Evolutionary conservation across 345 rosid species (phyloP), one percentile per base, ranked within the genome.

Genomic region (Linum usitatissimum): DNA sequence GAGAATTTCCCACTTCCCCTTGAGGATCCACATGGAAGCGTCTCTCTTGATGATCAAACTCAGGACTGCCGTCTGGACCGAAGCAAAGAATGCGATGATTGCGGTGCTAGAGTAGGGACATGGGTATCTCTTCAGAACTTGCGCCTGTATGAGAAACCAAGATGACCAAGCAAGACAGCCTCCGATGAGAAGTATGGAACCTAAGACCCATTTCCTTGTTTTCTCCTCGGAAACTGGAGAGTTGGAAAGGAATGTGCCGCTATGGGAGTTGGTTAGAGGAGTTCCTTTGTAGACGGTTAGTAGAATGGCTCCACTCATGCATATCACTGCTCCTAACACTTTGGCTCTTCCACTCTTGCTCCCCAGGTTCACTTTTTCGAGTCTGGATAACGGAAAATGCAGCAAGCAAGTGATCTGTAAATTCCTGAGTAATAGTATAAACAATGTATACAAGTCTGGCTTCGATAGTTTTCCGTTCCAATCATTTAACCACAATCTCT

Each of bases 121-220:
- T 23, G 77, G 73, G 53, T 45, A 73, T 14, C 17, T 59, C 49
- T 61, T 57, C 39, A 62, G 48, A 56, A 73, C 57, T 42, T 65
- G 57, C 18, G 73, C 60, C 61, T 73, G 77, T 12, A 68, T 30
- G 5, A 65, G 69, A 61, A 73, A 69, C 77, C 77, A 73, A 3
- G 66, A 65, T 60, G 77, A 68, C 72, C 72, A 73, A 48, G 13
- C 7, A 4, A 65, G 36, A 40, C 64, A 18, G 12, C 73, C 70
- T 2, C 39, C 77, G 49, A 73, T 53, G 23, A 66, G 38, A 68
- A 73, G 36, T 53, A 65, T 61, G 6, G 73, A 68, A 12, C 77
- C 77, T 5, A 62, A 9, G 14, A 68, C 38, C 73, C 70, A 68
- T 1, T 18, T 73, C 5, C 64, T 48, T 17, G 60, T 64, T 36